Conservation (phyloP, 495 filamentous ascomycete species). For the Cenococcum geophilum region DNA sequence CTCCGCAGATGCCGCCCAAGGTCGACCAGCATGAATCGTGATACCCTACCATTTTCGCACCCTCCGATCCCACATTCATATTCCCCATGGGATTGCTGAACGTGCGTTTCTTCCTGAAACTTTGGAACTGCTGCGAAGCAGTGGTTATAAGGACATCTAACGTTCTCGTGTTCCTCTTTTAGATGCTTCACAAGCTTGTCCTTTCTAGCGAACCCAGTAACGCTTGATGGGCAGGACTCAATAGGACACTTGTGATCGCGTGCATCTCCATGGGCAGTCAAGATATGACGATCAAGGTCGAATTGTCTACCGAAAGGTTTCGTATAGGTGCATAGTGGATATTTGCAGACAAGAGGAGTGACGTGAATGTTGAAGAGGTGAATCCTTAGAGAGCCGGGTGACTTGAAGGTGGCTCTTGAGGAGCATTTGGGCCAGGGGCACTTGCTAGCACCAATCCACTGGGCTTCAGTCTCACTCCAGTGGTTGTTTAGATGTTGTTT, state of each 20-base stretch:
- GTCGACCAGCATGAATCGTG: not conserved
- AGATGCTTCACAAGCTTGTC: not conserved
- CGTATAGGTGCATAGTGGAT: not conserved
- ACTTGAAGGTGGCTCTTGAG: not conserved
- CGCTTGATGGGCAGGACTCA: not conserved
- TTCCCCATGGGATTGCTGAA: not conserved
- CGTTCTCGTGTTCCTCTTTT: not conserved
- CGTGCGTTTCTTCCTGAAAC: not conserved
- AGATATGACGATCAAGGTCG: not conserved
- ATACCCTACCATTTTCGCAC: not conserved
- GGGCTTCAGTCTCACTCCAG: not conserved
- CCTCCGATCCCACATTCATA: not conserved
- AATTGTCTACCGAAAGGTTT: not conserved
- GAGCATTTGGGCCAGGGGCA: not conserved
- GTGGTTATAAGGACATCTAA: not conserved
- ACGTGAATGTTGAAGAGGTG: not conserved
- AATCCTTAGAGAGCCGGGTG: not conserved
- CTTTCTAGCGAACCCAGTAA: not conserved
- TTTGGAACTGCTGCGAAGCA: not conserved
- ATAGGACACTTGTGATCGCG: not conserved
- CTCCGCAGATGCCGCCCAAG: not conserved
- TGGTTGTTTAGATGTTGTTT: not conserved
- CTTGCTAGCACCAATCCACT: not conserved
- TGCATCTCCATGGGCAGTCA: not conserved
- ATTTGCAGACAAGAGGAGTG: not conserved